phyloP scores from a whole-genome alignment of 2,329 filamentous ascomycete species.

The Colletotrichum kahawae region DNA sequence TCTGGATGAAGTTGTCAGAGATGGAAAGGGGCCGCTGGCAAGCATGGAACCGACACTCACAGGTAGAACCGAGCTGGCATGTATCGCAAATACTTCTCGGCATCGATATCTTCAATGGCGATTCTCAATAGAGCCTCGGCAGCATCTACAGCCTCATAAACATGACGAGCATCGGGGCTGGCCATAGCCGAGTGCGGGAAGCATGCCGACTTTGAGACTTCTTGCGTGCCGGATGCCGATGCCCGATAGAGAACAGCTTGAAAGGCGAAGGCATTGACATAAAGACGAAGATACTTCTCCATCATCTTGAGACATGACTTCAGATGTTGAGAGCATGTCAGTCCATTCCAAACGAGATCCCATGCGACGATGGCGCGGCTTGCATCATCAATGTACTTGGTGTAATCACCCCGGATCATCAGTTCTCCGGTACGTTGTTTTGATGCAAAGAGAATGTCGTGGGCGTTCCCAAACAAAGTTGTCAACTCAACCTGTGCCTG shows the following conservation, averaged over 20 bases:
- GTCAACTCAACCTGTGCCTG: constrained; percentile 75
- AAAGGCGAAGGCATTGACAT: constrained; percentile 78
- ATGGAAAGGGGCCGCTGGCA: no score
- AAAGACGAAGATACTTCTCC: constrained; percentile 74
- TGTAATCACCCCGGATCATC: constrained; percentile 17
- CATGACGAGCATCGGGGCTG: constrained; percentile 67
- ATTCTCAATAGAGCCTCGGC: constrained; percentile 65
- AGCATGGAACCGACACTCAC: constrained; percentile 38
- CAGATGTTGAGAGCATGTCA: constrained; percentile 62
- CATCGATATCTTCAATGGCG: constrained; percentile 63
- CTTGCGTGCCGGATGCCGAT: constrained; percentile 37
- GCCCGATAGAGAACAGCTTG: constrained; percentile 67
- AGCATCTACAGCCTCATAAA: constrained; percentile 69
- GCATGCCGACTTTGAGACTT: constrained; percentile 42
- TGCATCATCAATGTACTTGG: constrained; percentile 19
- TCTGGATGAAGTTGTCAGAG: background rate
- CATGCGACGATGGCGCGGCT: background rate
- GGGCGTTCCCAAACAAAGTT: constrained; percentile 49
- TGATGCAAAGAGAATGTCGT: constrained; percentile 22
- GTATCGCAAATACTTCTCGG: constrained; percentile 61
- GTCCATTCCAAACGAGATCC: background rate
- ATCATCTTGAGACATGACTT: constrained; percentile 72
- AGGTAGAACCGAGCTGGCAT: constrained; percentile 69
- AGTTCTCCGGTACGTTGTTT: constrained; percentile 13
- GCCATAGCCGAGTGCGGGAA: constrained; percentile 55